phyloP scores from a whole-genome alignment of 2,329 filamentous ascomycete genomes.

The Fusarium sp. region DNA sequence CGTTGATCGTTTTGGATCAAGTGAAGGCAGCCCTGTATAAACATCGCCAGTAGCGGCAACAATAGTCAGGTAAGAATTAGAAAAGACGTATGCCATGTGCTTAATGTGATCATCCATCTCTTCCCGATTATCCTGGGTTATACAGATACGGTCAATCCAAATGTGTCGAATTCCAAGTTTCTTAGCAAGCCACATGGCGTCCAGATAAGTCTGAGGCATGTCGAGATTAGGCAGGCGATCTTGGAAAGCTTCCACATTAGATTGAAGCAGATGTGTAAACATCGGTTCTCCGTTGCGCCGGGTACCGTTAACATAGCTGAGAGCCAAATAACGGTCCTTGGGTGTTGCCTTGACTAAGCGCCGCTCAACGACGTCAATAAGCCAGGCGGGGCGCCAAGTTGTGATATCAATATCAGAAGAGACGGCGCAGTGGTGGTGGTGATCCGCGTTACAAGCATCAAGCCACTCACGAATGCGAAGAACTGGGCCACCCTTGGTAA shows the following conservation, averaged over 20 bases:
- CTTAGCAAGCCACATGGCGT: slow-evolving; percentile 57
- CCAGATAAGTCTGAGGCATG: slow-evolving; percentile 55
- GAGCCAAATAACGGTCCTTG: slow-evolving; percentile 55
- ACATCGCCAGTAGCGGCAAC: slow-evolving; percentile 55
- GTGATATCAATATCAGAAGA: slow-evolving; percentile 36
- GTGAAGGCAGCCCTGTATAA: slow-evolving; percentile 50
- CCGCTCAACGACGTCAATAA: slow-evolving; percentile 54
- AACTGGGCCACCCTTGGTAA: slow-evolving; percentile 50
- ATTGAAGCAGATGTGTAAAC: slow-evolving; percentile 47
- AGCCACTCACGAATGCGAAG: slow-evolving; percentile 56
- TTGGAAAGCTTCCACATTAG: slow-evolving; percentile 52
- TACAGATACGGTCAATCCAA: slow-evolving; percentile 60
- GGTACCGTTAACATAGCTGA: slow-evolving; percentile 58
- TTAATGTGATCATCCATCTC: slow-evolving; percentile 54
- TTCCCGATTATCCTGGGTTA: slow-evolving; percentile 56
- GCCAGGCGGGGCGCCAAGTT: slow-evolving; percentile 54
- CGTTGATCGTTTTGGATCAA: slow-evolving; percentile 49
- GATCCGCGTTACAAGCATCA: slow-evolving; percentile 55
- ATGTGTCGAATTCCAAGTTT: slow-evolving; percentile 56
- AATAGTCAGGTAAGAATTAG: slow-evolving; percentile 57
- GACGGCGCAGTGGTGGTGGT: slow-evolving; percentile 53
- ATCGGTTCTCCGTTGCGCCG: slow-evolving; percentile 44
- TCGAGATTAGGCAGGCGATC: slow-evolving; percentile 51
- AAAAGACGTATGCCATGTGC: slow-evolving; percentile 59
- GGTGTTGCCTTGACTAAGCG: slow-evolving; percentile 53